phyloP scores from a whole-genome alignment of 306 rosid species.

The Inga oerstediana region DNA sequence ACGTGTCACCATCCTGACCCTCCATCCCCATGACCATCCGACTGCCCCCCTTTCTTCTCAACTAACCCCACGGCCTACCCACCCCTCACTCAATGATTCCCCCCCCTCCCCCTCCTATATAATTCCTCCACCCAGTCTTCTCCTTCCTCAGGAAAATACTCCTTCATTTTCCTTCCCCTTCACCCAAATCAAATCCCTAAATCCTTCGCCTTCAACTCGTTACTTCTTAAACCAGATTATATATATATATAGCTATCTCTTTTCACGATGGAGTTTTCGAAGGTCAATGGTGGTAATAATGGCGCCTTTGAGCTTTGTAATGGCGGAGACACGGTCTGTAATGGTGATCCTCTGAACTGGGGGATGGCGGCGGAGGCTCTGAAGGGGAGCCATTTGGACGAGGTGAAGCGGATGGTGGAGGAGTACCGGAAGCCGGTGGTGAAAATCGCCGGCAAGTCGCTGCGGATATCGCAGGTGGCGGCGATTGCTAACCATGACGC shows the following conservation, averaged over 20 bases:
- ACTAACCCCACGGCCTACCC: slow-evolving; percentile 84
- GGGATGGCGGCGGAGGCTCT: slow-evolving; percentile 58
- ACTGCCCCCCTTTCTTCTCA: slow-evolving; percentile 57
- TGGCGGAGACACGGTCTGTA: not conserved
- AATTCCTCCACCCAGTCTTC: slow-evolving; percentile 26
- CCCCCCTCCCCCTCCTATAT: slow-evolving; percentile 20
- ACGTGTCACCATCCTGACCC: slow-evolving; percentile 50
- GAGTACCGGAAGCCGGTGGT: slow-evolving; percentile 68
- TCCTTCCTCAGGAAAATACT: slow-evolving; percentile 46
- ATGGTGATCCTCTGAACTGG: slow-evolving; percentile 68
- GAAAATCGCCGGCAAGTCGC: slow-evolving; percentile 56
- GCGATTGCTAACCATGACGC: slow-evolving; percentile 49
- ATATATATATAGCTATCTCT: not conserved
- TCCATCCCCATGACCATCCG: slow-evolving; percentile 38
- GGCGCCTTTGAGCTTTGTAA: slow-evolving; percentile 37
- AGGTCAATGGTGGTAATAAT: slow-evolving; percentile 4
- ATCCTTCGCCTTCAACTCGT: not conserved
- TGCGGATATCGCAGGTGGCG: slow-evolving; percentile 73
- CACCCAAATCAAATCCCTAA: not conserved
- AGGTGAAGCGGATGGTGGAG: slow-evolving; percentile 76
- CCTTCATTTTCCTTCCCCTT: not conserved
- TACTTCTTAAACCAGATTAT: not conserved
- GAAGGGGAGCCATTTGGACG: slow-evolving; percentile 78
- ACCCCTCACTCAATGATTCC: slow-evolving; percentile 48
- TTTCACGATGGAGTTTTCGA: slow-evolving; percentile 7